Evolutionary conservation across 83 land plant genomes (phyloP).

Genomic region (Isoetes engelmannii): DNA sequence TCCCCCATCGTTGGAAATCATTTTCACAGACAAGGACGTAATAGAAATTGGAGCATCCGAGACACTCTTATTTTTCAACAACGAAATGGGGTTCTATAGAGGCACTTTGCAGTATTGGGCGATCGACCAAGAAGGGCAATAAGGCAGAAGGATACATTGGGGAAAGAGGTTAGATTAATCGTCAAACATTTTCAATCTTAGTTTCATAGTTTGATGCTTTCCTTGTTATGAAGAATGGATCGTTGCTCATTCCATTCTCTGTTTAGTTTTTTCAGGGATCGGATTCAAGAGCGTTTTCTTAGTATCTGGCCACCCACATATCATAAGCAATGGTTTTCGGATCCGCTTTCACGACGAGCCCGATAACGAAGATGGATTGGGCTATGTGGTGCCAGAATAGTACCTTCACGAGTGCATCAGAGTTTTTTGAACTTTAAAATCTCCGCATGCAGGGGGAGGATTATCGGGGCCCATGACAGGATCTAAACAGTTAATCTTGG

Average conservation of each 20-base stretch:
- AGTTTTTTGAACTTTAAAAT: too few species aligned
- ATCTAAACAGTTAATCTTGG: too few species aligned
- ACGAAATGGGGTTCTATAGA: conserved; percentile 59
- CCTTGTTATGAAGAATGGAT: neutral
- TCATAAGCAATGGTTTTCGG: conserved; percentile 62
- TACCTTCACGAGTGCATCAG: too few species aligned
- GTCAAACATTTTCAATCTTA: too few species aligned
- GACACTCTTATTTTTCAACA: conserved; percentile 46
- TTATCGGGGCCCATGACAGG: too few species aligned
- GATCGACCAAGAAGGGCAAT: conserved; percentile 52
- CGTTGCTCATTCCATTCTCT: neutral
- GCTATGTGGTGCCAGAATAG: conserved; percentile 66
- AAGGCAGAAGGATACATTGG: conserved; percentile 48
- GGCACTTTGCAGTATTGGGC: conserved; percentile 59
- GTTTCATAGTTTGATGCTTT: too few species aligned
- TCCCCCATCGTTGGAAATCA: conserved; percentile 49
- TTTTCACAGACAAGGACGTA: conserved; percentile 42
- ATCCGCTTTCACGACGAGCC: conserved; percentile 44
- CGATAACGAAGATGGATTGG: conserved; percentile 23
- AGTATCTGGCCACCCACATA: conserved; percentile 40
- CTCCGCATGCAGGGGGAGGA: too few species aligned
- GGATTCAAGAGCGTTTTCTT: conserved; percentile 75
- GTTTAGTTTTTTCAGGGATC: conserved; percentile 38
- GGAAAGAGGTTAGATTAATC: conserved; percentile 42
- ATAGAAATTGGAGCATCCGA: conserved; percentile 27